Conservation (phyloP, 768 basidiomycete genomes). For the Auricularia cornea region DNA sequence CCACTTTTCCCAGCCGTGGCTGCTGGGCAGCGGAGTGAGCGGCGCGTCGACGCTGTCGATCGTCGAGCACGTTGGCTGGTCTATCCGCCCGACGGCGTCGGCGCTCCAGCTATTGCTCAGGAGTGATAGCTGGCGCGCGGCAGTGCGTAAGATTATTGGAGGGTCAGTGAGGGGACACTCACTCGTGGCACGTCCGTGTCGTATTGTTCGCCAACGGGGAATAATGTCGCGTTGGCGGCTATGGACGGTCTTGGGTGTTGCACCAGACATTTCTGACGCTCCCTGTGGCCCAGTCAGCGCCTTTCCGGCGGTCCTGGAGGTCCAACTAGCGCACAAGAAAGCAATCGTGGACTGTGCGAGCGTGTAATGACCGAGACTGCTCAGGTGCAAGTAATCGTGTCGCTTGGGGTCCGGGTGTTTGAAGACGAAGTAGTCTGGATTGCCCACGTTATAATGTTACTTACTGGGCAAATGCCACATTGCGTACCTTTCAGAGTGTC, state of each 20-base stretch:
- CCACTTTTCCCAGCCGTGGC: conserved; percentile 3
- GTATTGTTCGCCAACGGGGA: not conserved
- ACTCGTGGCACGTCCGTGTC: not conserved
- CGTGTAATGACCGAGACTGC: not conserved
- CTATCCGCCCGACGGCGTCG: not conserved
- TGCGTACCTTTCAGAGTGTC: not conserved
- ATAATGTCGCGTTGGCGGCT: not conserved
- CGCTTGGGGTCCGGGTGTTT: conserved; percentile 3
- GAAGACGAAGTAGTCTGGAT: conserved; percentile 1
- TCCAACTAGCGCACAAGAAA: not conserved
- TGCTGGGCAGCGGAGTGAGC: not conserved
- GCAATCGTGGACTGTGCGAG: conserved; percentile 1
- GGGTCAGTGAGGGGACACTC: too few relatives aligned
- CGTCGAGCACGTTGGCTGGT: conserved; percentile 1
- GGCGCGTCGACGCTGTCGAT: conserved; percentile 2
- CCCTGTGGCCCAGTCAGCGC: not conserved
- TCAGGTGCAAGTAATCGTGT: conserved; percentile 2
- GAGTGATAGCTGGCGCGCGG: not conserved
- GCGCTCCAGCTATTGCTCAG: not conserved
- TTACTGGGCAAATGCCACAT: not conserved
- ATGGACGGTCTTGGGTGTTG: not conserved
- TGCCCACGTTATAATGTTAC: not conserved
- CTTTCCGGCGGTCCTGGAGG: not conserved
- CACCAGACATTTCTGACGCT: conserved; percentile 1
- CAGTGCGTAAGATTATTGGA: not conserved